Percentiles rank a stretch among this genome's conserved stretches.
These are phyloP conservation scores for Cinchona pubescens DNA, from an alignment of 257 asterid species.

Conservation along the genomic window DNA sequence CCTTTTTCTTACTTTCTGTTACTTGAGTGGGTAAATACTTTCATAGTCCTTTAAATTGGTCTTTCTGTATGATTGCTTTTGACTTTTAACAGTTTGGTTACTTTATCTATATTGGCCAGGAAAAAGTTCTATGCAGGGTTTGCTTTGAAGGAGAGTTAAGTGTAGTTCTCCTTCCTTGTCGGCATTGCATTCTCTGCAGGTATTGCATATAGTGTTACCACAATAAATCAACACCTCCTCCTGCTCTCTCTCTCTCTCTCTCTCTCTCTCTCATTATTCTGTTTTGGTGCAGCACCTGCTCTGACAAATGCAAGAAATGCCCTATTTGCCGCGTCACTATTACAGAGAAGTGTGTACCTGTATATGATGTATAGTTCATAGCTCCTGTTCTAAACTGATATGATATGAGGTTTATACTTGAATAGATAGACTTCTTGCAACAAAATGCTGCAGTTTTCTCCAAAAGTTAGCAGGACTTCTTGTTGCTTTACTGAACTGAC, in stretches of 20 bases:
- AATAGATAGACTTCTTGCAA: constrained; percentile 5
- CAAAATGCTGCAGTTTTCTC: constrained; percentile 24
- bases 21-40: not conserved
- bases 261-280: constrained; percentile 11
- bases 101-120: constrained; percentile 44
- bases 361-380: constrained; percentile 86
- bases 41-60: not conserved
- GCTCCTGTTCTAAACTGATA: constrained; percentile 1
- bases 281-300: constrained; percentile 60
- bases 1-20: not conserved
- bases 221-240: not conserved
- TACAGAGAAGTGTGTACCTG: constrained; percentile 77
- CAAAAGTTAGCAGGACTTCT: constrained; percentile 22
- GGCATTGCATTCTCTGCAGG: constrained; percentile 97
- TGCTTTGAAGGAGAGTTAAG: constrained; percentile 95
- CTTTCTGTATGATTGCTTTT: not conserved
- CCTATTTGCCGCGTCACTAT: constrained; percentile 78
- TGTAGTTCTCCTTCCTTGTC: constrained; percentile 89
- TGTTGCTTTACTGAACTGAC: constrained; percentile 38
- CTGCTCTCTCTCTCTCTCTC: not conserved
- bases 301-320: constrained; percentile 82
- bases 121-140: constrained; percentile 85
- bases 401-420: not conserved
- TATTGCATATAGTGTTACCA: constrained; percentile 17
- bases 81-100: not conserved